A percentile compares a stretch with the other conserved stretches of the same genome.
Evolutionary conservation across 2,329 filamentous ascomycete genomes (phyloP).

Genomic region (Fusarium irregulare): DNA sequence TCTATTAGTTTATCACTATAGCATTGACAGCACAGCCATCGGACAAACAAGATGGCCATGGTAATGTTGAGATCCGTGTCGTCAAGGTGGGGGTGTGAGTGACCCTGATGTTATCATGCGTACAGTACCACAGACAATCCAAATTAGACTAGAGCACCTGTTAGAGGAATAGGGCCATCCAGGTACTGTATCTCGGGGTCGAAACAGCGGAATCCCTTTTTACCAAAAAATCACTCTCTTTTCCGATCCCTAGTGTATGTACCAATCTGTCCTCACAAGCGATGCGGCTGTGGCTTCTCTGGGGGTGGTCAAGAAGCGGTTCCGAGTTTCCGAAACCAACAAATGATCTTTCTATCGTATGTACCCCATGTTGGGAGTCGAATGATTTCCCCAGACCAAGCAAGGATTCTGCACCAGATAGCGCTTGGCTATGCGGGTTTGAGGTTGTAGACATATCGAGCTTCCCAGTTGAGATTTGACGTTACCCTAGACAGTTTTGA

Average conservation of each 20-base stretch:
- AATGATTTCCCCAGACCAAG: conserved; percentile 29
- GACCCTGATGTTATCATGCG: background rate
- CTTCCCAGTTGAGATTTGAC: conserved; percentile 15
- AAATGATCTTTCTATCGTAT: background rate
- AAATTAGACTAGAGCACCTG: background rate
- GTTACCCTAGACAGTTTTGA: conserved; percentile 10
- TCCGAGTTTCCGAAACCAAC: background rate
- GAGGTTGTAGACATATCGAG: conserved; percentile 1
- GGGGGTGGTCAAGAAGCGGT: conserved; percentile 11
- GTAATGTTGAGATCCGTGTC: conserved; percentile 9
- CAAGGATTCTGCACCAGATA: conserved; percentile 3
- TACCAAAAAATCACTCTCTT: background rate
- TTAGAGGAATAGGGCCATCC: background rate
- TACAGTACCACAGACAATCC: background rate
- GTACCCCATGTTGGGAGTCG: conserved; percentile 14
- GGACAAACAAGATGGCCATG: conserved; percentile 7
- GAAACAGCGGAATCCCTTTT: background rate
- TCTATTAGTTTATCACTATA: background rate
- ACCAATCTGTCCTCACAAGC: background rate
- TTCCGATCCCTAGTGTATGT: background rate
- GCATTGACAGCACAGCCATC: conserved; percentile 13
- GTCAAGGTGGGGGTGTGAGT: conserved; percentile 14
- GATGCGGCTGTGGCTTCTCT: conserved; percentile 6
- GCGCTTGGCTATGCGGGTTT: conserved; percentile 18
- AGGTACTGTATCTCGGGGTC: background rate